phyloP scores from a whole-genome alignment of 106 monocot genomes.

The Narthecium ossifragum region DNA sequence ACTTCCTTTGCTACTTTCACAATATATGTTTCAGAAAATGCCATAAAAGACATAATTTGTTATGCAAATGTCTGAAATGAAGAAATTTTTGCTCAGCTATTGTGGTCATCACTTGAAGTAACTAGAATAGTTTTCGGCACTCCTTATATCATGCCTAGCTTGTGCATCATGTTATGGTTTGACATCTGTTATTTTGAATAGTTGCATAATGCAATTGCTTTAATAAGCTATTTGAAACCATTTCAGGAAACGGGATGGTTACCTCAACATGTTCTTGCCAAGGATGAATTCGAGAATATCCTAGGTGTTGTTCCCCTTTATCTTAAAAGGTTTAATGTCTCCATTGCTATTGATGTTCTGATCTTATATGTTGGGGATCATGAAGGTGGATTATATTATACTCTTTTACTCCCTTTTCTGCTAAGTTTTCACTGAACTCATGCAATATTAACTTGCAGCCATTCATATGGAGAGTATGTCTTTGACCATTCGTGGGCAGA shows the following conservation, averaged over 20 bases:
- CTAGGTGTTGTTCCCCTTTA: conserved; percentile 99
- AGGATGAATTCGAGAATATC: conserved; percentile 70
- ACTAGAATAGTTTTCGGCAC: neutral
- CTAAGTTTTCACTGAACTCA: neutral
- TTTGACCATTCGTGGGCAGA: conserved; percentile 99
- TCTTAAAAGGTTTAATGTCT: conserved; percentile 85
- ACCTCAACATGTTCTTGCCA: conserved; percentile 89
- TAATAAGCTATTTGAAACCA: conserved; percentile 11
- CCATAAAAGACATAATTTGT: too few relatives aligned
- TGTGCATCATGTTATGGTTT: conserved; percentile 11
- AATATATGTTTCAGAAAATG: too few relatives aligned
- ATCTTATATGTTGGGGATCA: neutral
- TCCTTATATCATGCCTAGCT: neutral
- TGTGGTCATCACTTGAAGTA: too few relatives aligned
- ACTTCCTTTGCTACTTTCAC: too few relatives aligned
- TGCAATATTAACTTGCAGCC: conserved; percentile 48
- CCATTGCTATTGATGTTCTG: neutral
- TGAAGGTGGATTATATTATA: neutral
- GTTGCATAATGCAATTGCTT: too few relatives aligned
- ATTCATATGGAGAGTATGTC: conserved; percentile 95
- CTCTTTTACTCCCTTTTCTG: neutral
- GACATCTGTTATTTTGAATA: too few relatives aligned
- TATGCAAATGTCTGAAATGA: too few relatives aligned
- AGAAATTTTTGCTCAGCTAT: too few relatives aligned
- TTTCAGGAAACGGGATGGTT: conserved; percentile 99